phyloP scores from a whole-genome alignment of 768 basidiomycete species.

The Rhizopogon roseolus region DNA sequence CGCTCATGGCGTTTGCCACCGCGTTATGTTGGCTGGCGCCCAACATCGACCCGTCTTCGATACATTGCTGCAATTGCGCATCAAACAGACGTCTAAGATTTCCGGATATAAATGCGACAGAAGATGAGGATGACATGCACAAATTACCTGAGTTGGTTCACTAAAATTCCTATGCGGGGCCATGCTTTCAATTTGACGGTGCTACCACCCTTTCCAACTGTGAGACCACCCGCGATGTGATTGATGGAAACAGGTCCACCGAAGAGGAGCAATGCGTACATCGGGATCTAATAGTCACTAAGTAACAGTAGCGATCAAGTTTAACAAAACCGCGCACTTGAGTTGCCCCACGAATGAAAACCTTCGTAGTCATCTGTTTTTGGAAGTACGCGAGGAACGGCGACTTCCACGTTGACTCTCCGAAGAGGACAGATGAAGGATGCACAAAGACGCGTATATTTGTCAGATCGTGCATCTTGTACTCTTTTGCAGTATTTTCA shows the following conservation, averaged over 20 bases:
- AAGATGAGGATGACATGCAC: not conserved
- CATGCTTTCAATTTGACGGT: conserved; percentile 68
- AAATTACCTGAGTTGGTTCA: conserved; percentile 76
- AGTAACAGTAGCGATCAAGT: not conserved
- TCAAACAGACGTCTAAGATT: conserved; percentile 59
- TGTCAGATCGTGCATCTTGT: conserved; percentile 70
- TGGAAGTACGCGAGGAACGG: conserved; percentile 83
- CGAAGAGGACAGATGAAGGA: conserved; percentile 78
- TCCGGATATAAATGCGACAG: not conserved
- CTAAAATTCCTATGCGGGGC: conserved; percentile 88
- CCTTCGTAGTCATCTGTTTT: conserved; percentile 76
- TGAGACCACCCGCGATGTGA: conserved; percentile 75
- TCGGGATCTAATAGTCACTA: conserved; percentile 53
- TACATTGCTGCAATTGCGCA: conserved; percentile 55
- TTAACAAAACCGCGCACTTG: conserved; percentile 47
- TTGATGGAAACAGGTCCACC: conserved; percentile 78
- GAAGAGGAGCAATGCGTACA: conserved; percentile 83
- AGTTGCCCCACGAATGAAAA: conserved; percentile 83
- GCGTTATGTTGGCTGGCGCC: conserved; percentile 45
- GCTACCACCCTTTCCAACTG: conserved; percentile 48
- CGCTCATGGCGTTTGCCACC: conserved; percentile 44
- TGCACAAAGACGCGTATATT: conserved; percentile 74
- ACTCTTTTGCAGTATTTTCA: conserved; percentile 81
- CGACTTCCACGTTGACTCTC: conserved; percentile 64
- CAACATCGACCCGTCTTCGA: conserved; percentile 56